phyloP scores from a whole-genome alignment of 23 red algal genomes.

The Gracilaria domingensis region DNA sequence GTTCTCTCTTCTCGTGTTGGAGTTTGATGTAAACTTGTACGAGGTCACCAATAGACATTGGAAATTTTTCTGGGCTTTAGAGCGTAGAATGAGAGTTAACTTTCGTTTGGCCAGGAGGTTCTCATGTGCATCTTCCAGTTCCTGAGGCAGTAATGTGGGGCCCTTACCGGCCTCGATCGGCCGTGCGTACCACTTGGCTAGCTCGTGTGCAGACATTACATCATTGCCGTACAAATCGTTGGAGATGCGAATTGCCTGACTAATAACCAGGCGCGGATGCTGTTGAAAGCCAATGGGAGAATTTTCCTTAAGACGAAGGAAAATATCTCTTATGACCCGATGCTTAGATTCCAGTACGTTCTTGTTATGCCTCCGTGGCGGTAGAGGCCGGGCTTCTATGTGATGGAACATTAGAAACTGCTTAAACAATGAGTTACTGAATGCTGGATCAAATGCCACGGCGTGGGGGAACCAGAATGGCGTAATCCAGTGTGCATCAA shows the following conservation, averaged over 20 bases:
- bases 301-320: neutral
- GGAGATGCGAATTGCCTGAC: slow-evolving; percentile 6
- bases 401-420: neutral
- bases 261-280: too few relatives aligned
- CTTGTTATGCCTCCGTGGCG: slow-evolving; percentile 20
- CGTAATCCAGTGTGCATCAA: neutral
- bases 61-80: slow-evolving; percentile 2
- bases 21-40: slow-evolving; percentile 34
- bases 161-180: neutral
- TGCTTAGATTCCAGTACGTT: slow-evolving; percentile 53
- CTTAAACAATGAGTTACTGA: neutral
- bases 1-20: neutral
- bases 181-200: slow-evolving; percentile 34
- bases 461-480: neutral
- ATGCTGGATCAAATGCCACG: slow-evolving; percentile 19
- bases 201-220: slow-evolving; percentile 18
- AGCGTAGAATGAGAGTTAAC: slow-evolving; percentile 31
- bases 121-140: slow-evolving; percentile 12
- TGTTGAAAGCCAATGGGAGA: too few relatives aligned
- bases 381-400: slow-evolving; percentile 5
- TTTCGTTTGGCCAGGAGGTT: slow-evolving; percentile 43
- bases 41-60: slow-evolving; percentile 25
- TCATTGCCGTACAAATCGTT: slow-evolving; percentile 51
- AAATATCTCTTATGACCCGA: slow-evolving; percentile 18
- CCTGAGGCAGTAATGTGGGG: neutral